These are phyloP conservation scores for Populus hybrid DNA, from an alignment of 441 rosid genomes.

Conservation along the genomic window DNA sequence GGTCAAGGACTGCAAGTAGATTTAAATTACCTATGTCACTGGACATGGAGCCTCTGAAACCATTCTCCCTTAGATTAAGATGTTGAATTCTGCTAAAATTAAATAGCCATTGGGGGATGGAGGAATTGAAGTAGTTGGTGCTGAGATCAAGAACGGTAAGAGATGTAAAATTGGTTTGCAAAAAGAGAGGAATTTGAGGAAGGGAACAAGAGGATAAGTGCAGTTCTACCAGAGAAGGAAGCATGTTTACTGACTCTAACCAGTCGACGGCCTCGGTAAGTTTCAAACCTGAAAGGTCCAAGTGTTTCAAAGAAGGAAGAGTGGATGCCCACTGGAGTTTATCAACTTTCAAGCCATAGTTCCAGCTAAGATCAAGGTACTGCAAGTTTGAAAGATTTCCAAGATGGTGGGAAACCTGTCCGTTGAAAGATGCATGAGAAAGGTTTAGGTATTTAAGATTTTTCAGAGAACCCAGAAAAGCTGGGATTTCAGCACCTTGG, in stretches of 20 bases:
- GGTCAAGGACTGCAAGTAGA: slow-evolving; percentile 1
- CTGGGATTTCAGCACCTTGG: not conserved
- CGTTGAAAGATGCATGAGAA: slow-evolving; percentile 22
- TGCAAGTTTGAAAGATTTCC: slow-evolving; percentile 27
- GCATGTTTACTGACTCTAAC: slow-evolving; percentile 15
- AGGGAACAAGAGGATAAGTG: slow-evolving; percentile 19
- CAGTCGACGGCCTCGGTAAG: slow-evolving; percentile 16
- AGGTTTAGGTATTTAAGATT: not conserved
- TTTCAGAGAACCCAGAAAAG: not conserved
- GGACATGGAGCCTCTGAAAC: slow-evolving; percentile 9
- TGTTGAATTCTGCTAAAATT: slow-evolving; percentile 15
- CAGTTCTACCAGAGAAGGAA: slow-evolving; percentile 25
- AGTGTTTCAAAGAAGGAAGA: slow-evolving; percentile 18
- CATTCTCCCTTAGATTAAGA: slow-evolving; percentile 16
- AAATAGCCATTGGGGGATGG: slow-evolving; percentile 22
- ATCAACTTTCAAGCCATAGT: slow-evolving; percentile 10
- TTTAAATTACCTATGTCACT: not conserved
- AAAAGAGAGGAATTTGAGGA: not conserved
- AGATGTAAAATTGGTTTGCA: slow-evolving; percentile 18
- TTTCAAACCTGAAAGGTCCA: slow-evolving; percentile 8
- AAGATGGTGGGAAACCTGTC: slow-evolving; percentile 21
- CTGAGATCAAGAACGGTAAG: slow-evolving; percentile 16
- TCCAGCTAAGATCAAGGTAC: slow-evolving; percentile 23
- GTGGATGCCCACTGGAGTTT: not conserved
- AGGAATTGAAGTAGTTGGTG: slow-evolving; percentile 29